A percentile compares a stretch with the other conserved stretches of the same genome.
These are phyloP conservation scores for Termitomyces sp. DNA, from an alignment of 768 basidiomycete genomes.

Conservation along the genomic window DNA sequence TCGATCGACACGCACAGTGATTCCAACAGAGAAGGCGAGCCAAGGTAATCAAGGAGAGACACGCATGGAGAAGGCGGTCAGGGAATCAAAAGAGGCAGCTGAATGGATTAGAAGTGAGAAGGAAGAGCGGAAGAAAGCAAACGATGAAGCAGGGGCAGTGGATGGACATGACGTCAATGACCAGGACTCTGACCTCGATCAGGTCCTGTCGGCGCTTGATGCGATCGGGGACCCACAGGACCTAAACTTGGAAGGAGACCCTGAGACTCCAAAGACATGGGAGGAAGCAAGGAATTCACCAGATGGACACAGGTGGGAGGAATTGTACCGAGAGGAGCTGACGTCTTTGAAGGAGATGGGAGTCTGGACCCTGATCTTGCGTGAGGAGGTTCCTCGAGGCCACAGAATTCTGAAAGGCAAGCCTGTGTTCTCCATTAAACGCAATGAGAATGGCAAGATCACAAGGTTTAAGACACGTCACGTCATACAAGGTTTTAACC, in stretches of 20 bases:
- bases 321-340: background rate
- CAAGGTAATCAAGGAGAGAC: background rate
- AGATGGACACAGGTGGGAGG: background rate
- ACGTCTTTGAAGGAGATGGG: background rate
- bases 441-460: background rate
- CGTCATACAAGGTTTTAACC: background rate
- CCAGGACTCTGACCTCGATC: background rate
- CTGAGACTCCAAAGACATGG: background rate
- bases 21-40: background rate
- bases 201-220: background rate
- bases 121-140: too few relatives aligned
- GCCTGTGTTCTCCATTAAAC: background rate
- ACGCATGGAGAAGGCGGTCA: background rate
- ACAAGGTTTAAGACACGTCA: background rate
- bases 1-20: background rate
- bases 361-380: background rate
- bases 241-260: background rate
- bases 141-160: background rate
- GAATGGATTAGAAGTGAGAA: background rate
- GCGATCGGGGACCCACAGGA: background rate
- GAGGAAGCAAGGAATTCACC: background rate
- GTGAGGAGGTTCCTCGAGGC: background rate
- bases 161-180: background rate
- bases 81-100: background rate
- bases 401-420: background rate